Evolutionary conservation across 768 basidiomycete species (phyloP).

Genomic region (Crucibulum laeve): DNA sequence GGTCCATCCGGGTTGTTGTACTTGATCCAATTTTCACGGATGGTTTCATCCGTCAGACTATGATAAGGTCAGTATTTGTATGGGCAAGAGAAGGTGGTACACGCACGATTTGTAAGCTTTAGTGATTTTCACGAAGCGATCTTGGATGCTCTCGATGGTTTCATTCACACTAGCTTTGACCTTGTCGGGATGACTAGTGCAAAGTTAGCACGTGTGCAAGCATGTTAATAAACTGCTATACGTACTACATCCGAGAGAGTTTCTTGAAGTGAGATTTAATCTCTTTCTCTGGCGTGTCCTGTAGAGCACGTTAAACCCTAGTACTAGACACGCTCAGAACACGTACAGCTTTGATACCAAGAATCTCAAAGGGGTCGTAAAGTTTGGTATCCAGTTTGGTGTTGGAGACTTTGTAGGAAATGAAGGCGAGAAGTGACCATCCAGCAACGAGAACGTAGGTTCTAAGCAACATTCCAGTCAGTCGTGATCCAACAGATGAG

Average conservation of each 20-base stretch:
- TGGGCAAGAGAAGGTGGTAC: not conserved
- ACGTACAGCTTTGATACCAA: constrained; percentile 71
- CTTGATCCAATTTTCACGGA: constrained; percentile 82
- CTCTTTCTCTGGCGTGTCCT: constrained; percentile 78
- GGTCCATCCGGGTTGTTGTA: constrained; percentile 96
- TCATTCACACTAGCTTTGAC: constrained; percentile 78
- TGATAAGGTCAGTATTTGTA: not conserved
- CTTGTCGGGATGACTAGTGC: constrained; percentile 90
- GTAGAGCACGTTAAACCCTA: constrained; percentile 1
- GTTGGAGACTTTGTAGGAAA: constrained; percentile 62
- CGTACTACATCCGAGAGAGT: constrained; percentile 81
- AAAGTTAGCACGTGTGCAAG: not conserved
- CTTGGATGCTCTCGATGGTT: constrained; percentile 82
- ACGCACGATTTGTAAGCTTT: constrained; percentile 95
- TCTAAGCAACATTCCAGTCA: constrained; percentile 30
- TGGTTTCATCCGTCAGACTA: constrained; percentile 88
- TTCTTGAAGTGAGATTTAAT: constrained; percentile 96
- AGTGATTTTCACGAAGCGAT: constrained; percentile 87
- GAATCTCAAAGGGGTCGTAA: constrained; percentile 93
- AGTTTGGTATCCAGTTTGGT: constrained; percentile 60
- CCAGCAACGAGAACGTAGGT: constrained; percentile 58
- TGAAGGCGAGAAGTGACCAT: constrained; percentile 68
- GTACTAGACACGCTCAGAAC: not conserved
- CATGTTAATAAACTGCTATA: constrained; percentile 3
- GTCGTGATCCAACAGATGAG: not conserved